Evolutionary conservation across 1,139 yeast species (phyloP).

Genomic region (Kodamaea ohmeri): DNA sequence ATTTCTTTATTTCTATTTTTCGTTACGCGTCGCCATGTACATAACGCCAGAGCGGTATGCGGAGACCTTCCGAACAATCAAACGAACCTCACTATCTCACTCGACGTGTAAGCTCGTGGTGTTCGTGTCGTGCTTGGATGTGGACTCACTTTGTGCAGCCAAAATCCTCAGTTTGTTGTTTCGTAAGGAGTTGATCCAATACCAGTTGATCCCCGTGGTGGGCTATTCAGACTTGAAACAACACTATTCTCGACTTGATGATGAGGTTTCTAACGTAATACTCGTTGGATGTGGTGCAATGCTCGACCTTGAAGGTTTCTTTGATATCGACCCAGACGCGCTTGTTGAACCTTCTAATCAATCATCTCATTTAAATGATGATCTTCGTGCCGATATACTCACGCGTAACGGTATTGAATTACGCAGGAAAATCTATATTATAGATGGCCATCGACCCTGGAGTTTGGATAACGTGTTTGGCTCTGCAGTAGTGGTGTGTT

Average conservation of each 20-base stretch:
- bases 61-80: conserved; percentile 57
- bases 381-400: conserved; percentile 13
- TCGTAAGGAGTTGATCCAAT: conserved; percentile 80
- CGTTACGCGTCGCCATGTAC: conserved; percentile 47
- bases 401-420: conserved; percentile 18
- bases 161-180: conserved; percentile 68
- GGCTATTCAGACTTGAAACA: conserved; percentile 78
- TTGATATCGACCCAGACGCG: conserved; percentile 61
- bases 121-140: conserved; percentile 85
- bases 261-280: conserved; percentile 73
- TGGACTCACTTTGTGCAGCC: conserved; percentile 91
- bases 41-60: conserved; percentile 60
- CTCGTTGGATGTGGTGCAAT: conserved; percentile 95
- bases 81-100: conserved; percentile 68
- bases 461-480: conserved; percentile 90
- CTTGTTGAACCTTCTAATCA: conserved; percentile 18
- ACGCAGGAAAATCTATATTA: conserved; percentile 62
- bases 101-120: conserved; percentile 86
- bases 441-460: conserved; percentile 97
- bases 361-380: conserved; percentile 15
- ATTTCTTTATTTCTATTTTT: not conserved
- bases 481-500: conserved; percentile 72
- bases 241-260: conserved; percentile 65
- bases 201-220: conserved; percentile 89
- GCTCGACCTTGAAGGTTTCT: conserved; percentile 77